Base-by-base conservation (phyloP, 2,329 filamentous ascomycete species). In the Colletotrichum euphorbiae region DNA sequence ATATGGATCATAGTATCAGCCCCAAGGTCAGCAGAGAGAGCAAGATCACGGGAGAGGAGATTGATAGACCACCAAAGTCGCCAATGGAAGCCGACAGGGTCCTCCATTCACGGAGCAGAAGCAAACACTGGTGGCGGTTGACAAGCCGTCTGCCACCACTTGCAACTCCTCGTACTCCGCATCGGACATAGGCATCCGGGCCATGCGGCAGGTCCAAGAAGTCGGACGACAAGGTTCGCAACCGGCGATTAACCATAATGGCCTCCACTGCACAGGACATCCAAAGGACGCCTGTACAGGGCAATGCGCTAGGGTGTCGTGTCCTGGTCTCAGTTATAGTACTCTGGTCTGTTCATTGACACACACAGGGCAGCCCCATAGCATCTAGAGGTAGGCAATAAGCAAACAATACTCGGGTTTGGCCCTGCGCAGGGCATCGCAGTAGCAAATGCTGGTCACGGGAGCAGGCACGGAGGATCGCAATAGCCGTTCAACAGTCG, bases 321-420 rank as follows among this genome's bases (percentile, higher is more conserved):
- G 21, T 50, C 46, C n/a, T 17, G 33, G 28, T 17, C 48, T 6
- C 36, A 38, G 24, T 15, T 13, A 24, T 4, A 24, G 1, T 24
- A 59, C 51, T n/a, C 24, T 17, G 4, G 17, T n/a, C 21, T 15
- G 57, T 42, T 48, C 40, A 8, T 64, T 24, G 24, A 38, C 59
- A 67, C 50, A 63, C 51, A 57, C 64, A 63, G 64, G 43, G 59
- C 59, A 52, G 28, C 58, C 57, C 62, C 57, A 31, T 48, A 55
- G 21, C n/a, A 11, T 12, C 38, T 40, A 19, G n/a, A n/a, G n/a
- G n/a, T n/a, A n/a, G 46, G 21, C 51, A 8, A 28, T 8, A 4
- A 13, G 36, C 40, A n/a, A 55, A 54, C 40, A 36, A 11, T 6
- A 13, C 28, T 17, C 12, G 6, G 21, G 13, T 24, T 50, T 24